These are phyloP conservation scores for Dalbergia oliveri DNA, from an alignment of 306 rosid genomes.

Conservation along the genomic window DNA sequence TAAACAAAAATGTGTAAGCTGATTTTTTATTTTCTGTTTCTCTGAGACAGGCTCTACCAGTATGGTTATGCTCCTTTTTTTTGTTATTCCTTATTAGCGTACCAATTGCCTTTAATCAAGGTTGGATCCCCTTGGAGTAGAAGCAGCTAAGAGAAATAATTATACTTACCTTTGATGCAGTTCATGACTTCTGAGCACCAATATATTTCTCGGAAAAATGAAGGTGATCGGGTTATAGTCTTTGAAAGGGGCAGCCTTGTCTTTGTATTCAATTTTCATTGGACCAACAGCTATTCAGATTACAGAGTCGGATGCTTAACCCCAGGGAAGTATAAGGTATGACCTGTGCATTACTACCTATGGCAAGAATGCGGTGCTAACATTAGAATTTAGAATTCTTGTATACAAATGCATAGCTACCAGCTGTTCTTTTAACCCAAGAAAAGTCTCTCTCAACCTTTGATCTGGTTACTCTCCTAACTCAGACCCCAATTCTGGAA, in stretches of 20 bases:
- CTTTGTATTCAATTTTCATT: slow-evolving; percentile 96
- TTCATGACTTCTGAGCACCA: slow-evolving; percentile 94
- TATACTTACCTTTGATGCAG: slow-evolving; percentile 62
- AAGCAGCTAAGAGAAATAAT: slow-evolving; percentile 36
- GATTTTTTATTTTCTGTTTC: slow-evolving; percentile 26
- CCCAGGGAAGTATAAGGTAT: slow-evolving; percentile 96
- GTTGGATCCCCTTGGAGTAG: slow-evolving; percentile 12
- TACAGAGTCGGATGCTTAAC: slow-evolving; percentile 82
- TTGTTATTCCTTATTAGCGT: not conserved
- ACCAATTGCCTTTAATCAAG: slow-evolving; percentile 20
- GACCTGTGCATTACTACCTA: slow-evolving; percentile 15
- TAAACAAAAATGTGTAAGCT: slow-evolving; percentile 16
- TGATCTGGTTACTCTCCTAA: slow-evolving; percentile 28
- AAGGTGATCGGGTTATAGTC: slow-evolving; percentile 74
- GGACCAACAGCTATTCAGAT: slow-evolving; percentile 87
- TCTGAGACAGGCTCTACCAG: slow-evolving; percentile 31
- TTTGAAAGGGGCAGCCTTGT: slow-evolving; percentile 88
- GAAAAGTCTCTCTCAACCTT: slow-evolving; percentile 28
- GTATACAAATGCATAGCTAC: slow-evolving; percentile 23
- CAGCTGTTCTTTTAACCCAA: slow-evolving; percentile 13
- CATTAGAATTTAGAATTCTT: not conserved
- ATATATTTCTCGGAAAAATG: slow-evolving; percentile 83
- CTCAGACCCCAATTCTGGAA: slow-evolving; percentile 29
- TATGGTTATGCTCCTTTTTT: slow-evolving; percentile 21
- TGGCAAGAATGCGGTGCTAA: slow-evolving; percentile 12